phyloP scores from a whole-genome alignment of 495 filamentous ascomycete species.

The Aspergillus ellipticus region DNA sequence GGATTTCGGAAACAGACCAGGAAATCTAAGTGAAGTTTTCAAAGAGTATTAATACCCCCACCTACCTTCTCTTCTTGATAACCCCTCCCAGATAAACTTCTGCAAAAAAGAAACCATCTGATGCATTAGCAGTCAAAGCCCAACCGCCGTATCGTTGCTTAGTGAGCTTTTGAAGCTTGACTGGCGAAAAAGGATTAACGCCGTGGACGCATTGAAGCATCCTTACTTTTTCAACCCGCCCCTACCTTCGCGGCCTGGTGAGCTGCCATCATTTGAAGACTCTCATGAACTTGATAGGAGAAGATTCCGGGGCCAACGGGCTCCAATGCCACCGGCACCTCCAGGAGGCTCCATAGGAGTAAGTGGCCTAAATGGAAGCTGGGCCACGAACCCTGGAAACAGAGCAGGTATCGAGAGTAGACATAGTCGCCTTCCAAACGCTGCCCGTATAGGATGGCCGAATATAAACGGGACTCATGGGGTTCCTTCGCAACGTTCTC shows the following conservation, averaged over 20 bases:
- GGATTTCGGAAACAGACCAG: constrained; percentile 57
- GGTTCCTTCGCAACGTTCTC: constrained; percentile 21
- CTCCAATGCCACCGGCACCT: constrained; percentile 79
- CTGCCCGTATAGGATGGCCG: constrained; percentile 24
- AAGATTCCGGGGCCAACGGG: constrained; percentile 77
- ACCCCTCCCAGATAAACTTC: background rate
- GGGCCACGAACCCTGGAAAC: constrained; percentile 33
- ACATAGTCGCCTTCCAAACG: constrained; percentile 34
- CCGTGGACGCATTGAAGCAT: constrained; percentile 89
- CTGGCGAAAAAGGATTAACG: constrained; percentile 84
- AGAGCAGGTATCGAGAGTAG: constrained; percentile 26
- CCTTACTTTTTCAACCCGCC: constrained; percentile 82
- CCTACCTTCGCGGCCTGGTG: constrained; percentile 72
- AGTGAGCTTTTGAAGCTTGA: constrained; percentile 82
- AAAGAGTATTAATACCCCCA: constrained; percentile 57
- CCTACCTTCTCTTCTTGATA: background rate
- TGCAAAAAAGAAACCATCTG: background rate
- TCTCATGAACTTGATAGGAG: constrained; percentile 93
- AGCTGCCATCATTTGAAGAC: constrained; percentile 85
- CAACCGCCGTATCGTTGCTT: constrained; percentile 71
- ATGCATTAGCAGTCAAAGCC: constrained; percentile 36
- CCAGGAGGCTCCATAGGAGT: constrained; percentile 83
- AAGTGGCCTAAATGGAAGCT: constrained; percentile 64
- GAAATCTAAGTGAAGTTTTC: constrained; percentile 68
- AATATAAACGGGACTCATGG: constrained; percentile 23